Evolutionary conservation across 2,329 filamentous ascomycete species (phyloP).

Genomic region (Elsinoe necatrix): DNA sequence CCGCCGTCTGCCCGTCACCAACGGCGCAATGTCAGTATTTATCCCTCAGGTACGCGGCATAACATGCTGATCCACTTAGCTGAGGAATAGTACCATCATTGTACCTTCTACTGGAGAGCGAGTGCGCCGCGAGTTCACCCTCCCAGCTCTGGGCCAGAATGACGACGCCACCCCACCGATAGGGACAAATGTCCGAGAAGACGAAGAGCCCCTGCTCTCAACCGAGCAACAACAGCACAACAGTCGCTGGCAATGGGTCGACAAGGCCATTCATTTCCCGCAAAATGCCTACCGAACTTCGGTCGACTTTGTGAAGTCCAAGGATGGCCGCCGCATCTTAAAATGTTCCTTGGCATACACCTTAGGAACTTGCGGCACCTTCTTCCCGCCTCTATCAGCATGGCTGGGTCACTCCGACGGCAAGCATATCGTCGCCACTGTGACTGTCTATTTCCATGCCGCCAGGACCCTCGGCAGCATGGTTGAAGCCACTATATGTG

Average conservation of each 20-base stretch:
- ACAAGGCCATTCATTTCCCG: constrained; percentile 18
- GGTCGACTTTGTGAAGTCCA: constrained; percentile 56
- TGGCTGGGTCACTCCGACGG: constrained; percentile 78
- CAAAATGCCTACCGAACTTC: constrained; percentile 29
- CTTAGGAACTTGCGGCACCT: constrained; percentile 76
- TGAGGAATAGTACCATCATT: constrained; percentile 61
- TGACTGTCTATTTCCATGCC: constrained; percentile 92
- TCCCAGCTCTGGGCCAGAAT: constrained; percentile 36
- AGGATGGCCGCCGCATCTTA: constrained; percentile 68
- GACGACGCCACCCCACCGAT: background rate
- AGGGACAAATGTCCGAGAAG: background rate
- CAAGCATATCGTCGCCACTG: constrained; percentile 87
- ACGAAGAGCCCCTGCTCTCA: constrained; percentile 4
- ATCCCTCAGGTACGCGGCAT: background rate
- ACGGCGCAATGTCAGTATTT: background rate
- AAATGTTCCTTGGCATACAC: constrained; percentile 90
- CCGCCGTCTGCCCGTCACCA: background rate
- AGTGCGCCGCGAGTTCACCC: constrained; percentile 67
- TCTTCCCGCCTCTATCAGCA: constrained; percentile 62
- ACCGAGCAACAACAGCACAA: constrained; percentile 3
- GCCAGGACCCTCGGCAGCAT: constrained; percentile 80
- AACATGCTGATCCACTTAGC: background rate
- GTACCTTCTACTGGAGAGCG: constrained; percentile 80
- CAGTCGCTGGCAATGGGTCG: background rate
- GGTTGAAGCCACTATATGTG: constrained; percentile 73